Evolutionary conservation across 495 filamentous ascomycete genomes (phyloP).

Genomic region (Penicillium crystallinum): DNA sequence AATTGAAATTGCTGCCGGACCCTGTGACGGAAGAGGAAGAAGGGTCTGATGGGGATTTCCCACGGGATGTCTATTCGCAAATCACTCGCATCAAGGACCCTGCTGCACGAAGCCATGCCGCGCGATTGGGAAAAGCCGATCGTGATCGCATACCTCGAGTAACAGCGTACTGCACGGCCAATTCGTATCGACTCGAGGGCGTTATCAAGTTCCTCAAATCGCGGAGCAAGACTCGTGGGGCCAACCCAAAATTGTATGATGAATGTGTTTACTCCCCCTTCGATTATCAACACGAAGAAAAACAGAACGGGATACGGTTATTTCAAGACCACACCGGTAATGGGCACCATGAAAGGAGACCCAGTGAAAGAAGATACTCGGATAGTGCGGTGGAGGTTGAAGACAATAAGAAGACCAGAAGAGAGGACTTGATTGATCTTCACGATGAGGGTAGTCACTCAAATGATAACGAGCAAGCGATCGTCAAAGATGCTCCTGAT

Average conservation of each 20-base stretch:
- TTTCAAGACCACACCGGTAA: conserved; percentile 16
- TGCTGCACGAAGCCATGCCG: conserved; percentile 86
- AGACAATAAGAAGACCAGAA: conserved; percentile 41
- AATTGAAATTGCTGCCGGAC: conserved; percentile 89
- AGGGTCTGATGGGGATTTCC: conserved; percentile 75
- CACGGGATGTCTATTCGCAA: conserved; percentile 93
- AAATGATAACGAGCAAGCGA: conserved; percentile 24
- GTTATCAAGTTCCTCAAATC: conserved; percentile 87
- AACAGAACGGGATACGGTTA: conserved; percentile 26
- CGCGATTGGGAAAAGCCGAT: conserved; percentile 88
- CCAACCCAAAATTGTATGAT: conserved; percentile 86
- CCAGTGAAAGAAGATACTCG: conserved; percentile 59
- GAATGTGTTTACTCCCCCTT: conserved; percentile 96
- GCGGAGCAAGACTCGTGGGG: conserved; percentile 62
- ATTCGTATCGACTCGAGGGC: conserved; percentile 80
- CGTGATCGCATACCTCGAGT: conserved; percentile 81
- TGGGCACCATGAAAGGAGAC: conserved; percentile 32
- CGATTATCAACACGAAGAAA: conserved; percentile 56
- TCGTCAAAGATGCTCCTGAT: conserved; percentile 28
- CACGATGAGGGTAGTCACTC: conserved; percentile 34
- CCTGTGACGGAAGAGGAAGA: conserved; percentile 71
- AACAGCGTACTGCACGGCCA: conserved; percentile 93
- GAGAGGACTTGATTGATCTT: conserved; percentile 53
- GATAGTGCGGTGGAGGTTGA: conserved; percentile 56
- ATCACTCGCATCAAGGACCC: conserved; percentile 95